Evolutionary conservation across 2,329 filamentous ascomycete genomes (phyloP), one percentile per base, ranked within the genome.

Genomic region (Paraphoma chrysanthemicola): DNA sequence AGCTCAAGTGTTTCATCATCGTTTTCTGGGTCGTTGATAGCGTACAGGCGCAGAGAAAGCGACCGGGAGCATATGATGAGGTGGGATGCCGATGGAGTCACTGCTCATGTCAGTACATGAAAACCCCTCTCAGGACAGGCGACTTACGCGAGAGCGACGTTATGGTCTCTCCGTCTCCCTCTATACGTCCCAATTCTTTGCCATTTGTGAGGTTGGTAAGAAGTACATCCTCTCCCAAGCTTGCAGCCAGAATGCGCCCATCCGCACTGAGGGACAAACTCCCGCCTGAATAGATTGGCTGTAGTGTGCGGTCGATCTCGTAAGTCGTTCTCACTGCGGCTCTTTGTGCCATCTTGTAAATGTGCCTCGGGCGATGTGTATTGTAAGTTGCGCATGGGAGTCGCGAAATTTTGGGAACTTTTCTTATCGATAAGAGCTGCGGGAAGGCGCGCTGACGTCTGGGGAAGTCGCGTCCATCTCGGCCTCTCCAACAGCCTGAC

Each of bases 231-330:
- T 99, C 95, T 36, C 91, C 93, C n/a, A 98, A 81, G 36, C 91
- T 93, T 23, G 93, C 93, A 43, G 93, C 94, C 52, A 99, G 84
- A 61, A 98, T 86, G 68, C 87, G 86, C 49, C 93, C 93, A 78
- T 87, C 87, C 75, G 88, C 86, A 81, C 94, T 92, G 59, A 98
- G 85, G 30, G 92, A 88, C 56, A 96, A 88, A 63, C 91, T 90
- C 43, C 95, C 95, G 52, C 95, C 95, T 1, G 94, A 97, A 74
- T 95, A 97, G 48, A 98, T 94, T 17, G 95, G 95, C 68, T 93
- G 91, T 53, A 99, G 90, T 46, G 92, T 91, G 70, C 90, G 88
- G 63, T 85, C 85, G 56, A 90, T 86, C 72, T 96, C 91, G 77
- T 97, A 99, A 3, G 94, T 97, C 55, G 93, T 97, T 82, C 93